Conservation (phyloP, 2,329 filamentous ascomycete species). For the Phoma herbarum region DNA sequence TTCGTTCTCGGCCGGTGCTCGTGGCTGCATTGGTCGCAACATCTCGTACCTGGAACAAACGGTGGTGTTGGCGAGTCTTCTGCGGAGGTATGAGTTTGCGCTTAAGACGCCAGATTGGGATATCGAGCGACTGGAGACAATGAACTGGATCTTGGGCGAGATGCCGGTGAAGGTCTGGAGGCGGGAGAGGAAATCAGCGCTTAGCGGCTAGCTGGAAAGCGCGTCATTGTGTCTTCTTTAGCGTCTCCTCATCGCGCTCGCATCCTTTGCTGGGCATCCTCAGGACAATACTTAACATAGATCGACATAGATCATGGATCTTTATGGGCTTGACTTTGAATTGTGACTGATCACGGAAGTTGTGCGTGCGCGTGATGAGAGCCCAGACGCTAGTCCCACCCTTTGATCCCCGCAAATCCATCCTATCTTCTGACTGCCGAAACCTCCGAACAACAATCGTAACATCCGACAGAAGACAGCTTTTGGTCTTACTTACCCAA, state of each 20-base stretch:
- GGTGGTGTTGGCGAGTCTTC: slow-evolving; percentile 43
- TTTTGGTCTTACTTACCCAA: neutral
- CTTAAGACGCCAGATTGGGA: slow-evolving; percentile 49
- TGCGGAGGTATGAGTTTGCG: slow-evolving; percentile 52
- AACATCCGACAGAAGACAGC: neutral
- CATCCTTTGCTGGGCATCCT: slow-evolving; percentile 3
- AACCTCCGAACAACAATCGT: slow-evolving; percentile 2
- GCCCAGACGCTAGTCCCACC: slow-evolving; percentile 19
- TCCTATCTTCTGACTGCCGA: slow-evolving; percentile 9
- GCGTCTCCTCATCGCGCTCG: slow-evolving; percentile 3
- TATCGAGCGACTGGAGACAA: slow-evolving; percentile 48
- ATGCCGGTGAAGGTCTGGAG: slow-evolving; percentile 53
- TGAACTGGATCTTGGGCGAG: slow-evolving; percentile 50
- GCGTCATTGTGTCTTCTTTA: neutral
- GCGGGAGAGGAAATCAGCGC: slow-evolving; percentile 31
- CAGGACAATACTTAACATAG: slow-evolving; percentile 1
- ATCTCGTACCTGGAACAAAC: slow-evolving; percentile 46
- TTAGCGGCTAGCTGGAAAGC: slow-evolving; percentile 17
- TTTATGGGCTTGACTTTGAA: neutral
- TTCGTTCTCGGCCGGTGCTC: slow-evolving; percentile 41
- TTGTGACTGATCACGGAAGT: neutral
- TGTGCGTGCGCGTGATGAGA: slow-evolving; percentile 3
- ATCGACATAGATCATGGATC: neutral
- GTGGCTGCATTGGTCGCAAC: slow-evolving; percentile 45
- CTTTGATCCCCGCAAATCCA: slow-evolving; percentile 23